Base-by-base conservation (phyloP, 129 eudicot genomes). In the Ambrosia trifida region DNA sequence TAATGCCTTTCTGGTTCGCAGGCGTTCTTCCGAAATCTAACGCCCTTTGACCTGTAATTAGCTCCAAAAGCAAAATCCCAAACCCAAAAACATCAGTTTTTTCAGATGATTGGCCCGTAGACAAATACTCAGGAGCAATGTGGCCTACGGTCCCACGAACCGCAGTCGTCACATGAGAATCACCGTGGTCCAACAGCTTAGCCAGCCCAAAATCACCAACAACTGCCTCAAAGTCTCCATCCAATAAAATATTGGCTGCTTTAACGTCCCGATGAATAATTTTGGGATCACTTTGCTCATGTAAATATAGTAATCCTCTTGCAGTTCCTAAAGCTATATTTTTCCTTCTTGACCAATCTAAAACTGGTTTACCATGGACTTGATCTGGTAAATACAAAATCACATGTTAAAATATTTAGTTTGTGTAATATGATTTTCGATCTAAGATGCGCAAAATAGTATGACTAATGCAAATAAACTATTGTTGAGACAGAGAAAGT, bases 91-190 rank as follows among this genome's bases (percentile, higher is more conserved):
- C 98, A 59, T 93, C 98, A 28, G 98, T 93, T 76, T 93, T 93
- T 19, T 93, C 98, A 2, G 98, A 93, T 17, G 98, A 93, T 61
- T 89, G 98, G 40, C 98, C 98, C 0, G 98, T 89, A 5, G 88
- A 93, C 73, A 93, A 61, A 70, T 93, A 93, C 77, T 93, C 98
- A 0, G 98, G 98, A 41, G 98, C 98, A 67, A 93, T 93, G 79
- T 93, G 96, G 58, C 98, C 98, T 53, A 93, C 91, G 4, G 98
- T 93, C 63, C 98, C 98, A 76, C 98, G 95, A 43, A 93, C 98
- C 3, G 98, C 98, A 3, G 98, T 93, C 61, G 98, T 89, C 41
- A 93, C 98, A 36, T 93, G 98, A 63, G 98, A 89, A 54, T 93
- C 98, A 2, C 77, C 87, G 79, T 87, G 98, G 72, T 93, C 98